A percentile compares a stretch with the other conserved stretches of the same genome.
phyloP scores from a whole-genome alignment of 2,329 filamentous ascomycete species.

The Claviceps africana region DNA sequence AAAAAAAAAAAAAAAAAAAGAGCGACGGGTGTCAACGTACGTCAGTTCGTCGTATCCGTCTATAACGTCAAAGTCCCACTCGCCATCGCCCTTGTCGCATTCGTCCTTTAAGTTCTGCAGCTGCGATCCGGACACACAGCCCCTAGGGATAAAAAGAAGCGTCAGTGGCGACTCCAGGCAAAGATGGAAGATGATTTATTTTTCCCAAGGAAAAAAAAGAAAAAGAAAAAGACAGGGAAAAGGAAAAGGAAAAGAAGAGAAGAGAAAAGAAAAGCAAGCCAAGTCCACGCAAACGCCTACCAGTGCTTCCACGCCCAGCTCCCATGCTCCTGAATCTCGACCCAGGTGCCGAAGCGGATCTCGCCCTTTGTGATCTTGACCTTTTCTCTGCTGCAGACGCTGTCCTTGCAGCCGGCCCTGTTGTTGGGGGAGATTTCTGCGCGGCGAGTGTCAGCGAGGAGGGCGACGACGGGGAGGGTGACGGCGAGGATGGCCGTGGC shows the following conservation, averaged over 20 bases:
- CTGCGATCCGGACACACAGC: conserved; percentile 69
- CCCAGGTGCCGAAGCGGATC: conserved; percentile 61
- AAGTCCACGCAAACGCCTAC: conserved; percentile 35
- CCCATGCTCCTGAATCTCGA: conserved; percentile 47
- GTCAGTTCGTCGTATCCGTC: conserved; percentile 69
- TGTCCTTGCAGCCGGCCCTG: conserved; percentile 61
- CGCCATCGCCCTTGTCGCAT: conserved; percentile 31
- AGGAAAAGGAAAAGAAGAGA: background rate
- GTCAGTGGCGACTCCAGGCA: too few relatives aligned
- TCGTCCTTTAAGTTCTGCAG: conserved; percentile 50
- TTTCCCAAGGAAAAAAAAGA: background rate
- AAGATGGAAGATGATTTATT: too few relatives aligned
- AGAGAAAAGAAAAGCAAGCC: too few relatives aligned
- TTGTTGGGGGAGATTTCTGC: conserved; percentile 58
- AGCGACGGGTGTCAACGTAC: conserved; percentile 20
- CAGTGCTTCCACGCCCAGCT: conserved; percentile 76
- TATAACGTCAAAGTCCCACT: conserved; percentile 49
- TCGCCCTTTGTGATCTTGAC: conserved; percentile 68
- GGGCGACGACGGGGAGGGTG: background rate
- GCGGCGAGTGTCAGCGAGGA: background rate
- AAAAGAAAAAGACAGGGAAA: background rate
- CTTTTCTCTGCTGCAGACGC: conserved; percentile 53
- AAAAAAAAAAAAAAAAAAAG: background rate
- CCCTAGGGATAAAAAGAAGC: conserved; percentile 40
- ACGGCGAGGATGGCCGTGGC: background rate